phyloP scores from a whole-genome alignment of 1,284 basidiomycete species.

The Malassezia brasiliensis region DNA sequence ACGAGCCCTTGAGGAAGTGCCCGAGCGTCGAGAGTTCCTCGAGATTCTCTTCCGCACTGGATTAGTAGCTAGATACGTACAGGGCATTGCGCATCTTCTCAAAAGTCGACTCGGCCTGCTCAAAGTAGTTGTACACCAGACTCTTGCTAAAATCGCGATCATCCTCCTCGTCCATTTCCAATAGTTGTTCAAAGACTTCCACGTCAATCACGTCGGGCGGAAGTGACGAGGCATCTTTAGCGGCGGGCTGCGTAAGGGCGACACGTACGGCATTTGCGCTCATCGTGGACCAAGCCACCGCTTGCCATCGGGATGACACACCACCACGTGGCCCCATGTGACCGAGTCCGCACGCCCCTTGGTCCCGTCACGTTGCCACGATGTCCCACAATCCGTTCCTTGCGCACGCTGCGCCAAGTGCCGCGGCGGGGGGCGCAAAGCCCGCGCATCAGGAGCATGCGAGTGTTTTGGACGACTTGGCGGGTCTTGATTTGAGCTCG shows the following conservation, averaged over 20 bases:
- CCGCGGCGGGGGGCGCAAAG: background rate
- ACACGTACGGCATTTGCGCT: conserved; percentile 3
- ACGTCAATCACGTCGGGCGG: conserved; percentile 57
- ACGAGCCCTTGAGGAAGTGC: conserved; percentile 89
- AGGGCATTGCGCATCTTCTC: conserved; percentile 65
- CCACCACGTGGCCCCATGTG: background rate
- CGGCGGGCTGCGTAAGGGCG: background rate
- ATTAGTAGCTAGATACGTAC: conserved; percentile 53
- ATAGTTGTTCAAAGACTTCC: conserved; percentile 70
- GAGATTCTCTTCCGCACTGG: conserved; percentile 58
- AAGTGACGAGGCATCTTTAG: background rate
- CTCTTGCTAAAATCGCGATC: conserved; percentile 64
- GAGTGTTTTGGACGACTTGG: background rate
- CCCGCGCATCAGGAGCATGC: background rate
- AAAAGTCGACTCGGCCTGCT: conserved; percentile 58
- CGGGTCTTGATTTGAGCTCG: conserved; percentile 9
- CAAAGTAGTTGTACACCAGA: conserved; percentile 72
- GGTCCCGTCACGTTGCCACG: background rate
- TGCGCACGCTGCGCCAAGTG: background rate
- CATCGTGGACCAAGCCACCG: conserved; percentile 4
- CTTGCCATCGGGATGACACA: background rate
- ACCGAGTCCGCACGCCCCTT: background rate
- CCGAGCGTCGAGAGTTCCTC: conserved; percentile 63
- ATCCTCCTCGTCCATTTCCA: conserved; percentile 77
- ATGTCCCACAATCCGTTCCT: conserved; percentile 9